Base-by-base conservation (phyloP, 2,329 filamentous ascomycete species). In the Calonectria pteridis region DNA sequence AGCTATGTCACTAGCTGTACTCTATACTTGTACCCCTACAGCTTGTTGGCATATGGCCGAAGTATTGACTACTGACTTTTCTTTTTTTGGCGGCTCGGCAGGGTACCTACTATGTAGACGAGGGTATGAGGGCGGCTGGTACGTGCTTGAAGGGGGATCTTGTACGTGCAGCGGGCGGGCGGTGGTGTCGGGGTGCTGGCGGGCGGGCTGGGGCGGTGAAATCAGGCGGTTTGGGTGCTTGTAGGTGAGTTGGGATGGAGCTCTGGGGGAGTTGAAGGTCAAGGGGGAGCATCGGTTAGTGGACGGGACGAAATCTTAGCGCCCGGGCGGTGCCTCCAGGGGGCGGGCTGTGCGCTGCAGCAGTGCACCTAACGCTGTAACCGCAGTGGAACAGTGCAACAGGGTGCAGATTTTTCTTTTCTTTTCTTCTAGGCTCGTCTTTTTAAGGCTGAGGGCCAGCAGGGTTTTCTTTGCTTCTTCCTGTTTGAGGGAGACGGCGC, bases 151-250 rank as follows among this genome's bases (percentile, higher is more conserved):
- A 18, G 51, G 43, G 35, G 46, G 40, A 51, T 37, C 53, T 63
- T 49, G 53, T 46, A 62, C 31, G 46, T 29, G 40, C 66, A 59
- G 55, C 55, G 53, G 53, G 37, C 55, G 51, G 13, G 40, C 14
- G 66, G 53, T 59, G 37, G 37, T 68, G 67, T 35, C 16, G 28
- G 28, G 37, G 43, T 69, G 51, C 51, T 69, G 67, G 55, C 11
- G 43, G 31, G 31, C 18, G 53, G 37, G 33, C 23, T 37, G 46
- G 50, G 53, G 67, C 67, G 55, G 67, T 69, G 55, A 69, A 69
- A 69, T 69, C 55, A 69, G 67, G 40, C 53, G 67, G 67, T 69
- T 69, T 29, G 29, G 55, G 67, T 37, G 53, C 53, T 40, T 43
- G 23, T n/a, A 43, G 64, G 64, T 40, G 40, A 67, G 66, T 26